phyloP scores from a whole-genome alignment of 345 rosid genomes.

The Gossypium ekmanianum region DNA sequence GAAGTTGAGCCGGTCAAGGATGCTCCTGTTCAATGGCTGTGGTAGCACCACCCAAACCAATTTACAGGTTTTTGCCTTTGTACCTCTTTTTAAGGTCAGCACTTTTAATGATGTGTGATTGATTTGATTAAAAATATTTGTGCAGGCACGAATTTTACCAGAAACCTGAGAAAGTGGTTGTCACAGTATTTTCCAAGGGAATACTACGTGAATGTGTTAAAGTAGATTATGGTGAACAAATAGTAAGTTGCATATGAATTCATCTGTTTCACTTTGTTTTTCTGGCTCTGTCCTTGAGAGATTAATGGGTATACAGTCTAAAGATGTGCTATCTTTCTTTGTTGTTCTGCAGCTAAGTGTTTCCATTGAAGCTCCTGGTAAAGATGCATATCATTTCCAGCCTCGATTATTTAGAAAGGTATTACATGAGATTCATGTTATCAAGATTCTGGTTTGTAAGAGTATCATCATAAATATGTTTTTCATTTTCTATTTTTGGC shows the following conservation, averaged over 20 bases:
- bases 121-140: not conserved
- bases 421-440: not conserved
- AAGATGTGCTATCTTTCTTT: not conserved
- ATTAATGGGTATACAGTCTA: not conserved
- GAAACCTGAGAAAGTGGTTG: constrained; percentile 84
- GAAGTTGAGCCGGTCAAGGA: constrained; percentile 20
- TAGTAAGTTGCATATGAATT: constrained; percentile 38
- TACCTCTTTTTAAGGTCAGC: not conserved
- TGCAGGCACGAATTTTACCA: constrained; percentile 84
- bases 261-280: not conserved
- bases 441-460: not conserved
- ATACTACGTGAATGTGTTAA: constrained; percentile 48
- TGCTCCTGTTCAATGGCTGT: not conserved
- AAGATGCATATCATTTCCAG: constrained; percentile 70
- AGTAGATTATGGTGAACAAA: constrained; percentile 84
- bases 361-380: constrained; percentile 59
- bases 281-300: not conserved
- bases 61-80: constrained; percentile 40
- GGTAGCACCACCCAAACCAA: constrained; percentile 33
- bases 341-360: constrained; percentile 67
- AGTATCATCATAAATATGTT: not conserved
- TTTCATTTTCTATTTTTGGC: not conserved
- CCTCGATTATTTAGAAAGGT: constrained; percentile 94
- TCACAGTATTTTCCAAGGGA: constrained; percentile 82
- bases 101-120: not conserved